Conservation (phyloP, 2,329 filamentous ascomycete genomes). For the Phialophora macrospora region DNA sequence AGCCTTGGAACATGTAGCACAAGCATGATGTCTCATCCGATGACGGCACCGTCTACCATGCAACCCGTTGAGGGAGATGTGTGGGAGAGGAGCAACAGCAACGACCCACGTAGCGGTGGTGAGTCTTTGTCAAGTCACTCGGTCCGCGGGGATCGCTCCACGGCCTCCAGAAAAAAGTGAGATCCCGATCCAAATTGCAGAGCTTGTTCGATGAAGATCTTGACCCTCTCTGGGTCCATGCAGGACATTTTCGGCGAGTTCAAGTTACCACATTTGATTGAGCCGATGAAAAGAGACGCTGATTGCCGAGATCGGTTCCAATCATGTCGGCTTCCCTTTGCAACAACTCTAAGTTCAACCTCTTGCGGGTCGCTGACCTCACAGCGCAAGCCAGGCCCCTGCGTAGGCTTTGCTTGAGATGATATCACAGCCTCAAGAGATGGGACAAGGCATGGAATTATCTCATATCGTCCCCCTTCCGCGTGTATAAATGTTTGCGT, state of each 20-base stretch:
- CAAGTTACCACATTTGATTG: conserved; percentile 1
- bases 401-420: conserved; percentile 14
- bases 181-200: neutral
- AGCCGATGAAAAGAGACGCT: conserved; percentile 7
- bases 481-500: neutral
- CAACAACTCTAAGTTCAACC: neutral
- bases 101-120: neutral
- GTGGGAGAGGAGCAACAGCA: too few species aligned
- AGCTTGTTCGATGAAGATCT: conserved; percentile 2
- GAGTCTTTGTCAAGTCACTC: neutral
- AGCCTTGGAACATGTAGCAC: neutral
- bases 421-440: conserved; percentile 10
- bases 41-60: neutral
- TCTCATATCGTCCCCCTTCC: conserved; percentile 8
- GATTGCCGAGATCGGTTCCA: conserved; percentile 16
- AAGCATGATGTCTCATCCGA: neutral
- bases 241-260: conserved; percentile 6
- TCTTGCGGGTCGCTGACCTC: conserved; percentile 13
- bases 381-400: neutral
- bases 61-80: too few species aligned
- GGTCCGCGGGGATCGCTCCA: neutral
- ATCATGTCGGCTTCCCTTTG: neutral
- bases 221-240: neutral
- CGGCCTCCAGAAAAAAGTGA: neutral
- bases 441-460: neutral